These are phyloP conservation scores for Didymella arachidicola DNA, from an alignment of 2,329 filamentous ascomycete species.

Conservation along the genomic window DNA sequence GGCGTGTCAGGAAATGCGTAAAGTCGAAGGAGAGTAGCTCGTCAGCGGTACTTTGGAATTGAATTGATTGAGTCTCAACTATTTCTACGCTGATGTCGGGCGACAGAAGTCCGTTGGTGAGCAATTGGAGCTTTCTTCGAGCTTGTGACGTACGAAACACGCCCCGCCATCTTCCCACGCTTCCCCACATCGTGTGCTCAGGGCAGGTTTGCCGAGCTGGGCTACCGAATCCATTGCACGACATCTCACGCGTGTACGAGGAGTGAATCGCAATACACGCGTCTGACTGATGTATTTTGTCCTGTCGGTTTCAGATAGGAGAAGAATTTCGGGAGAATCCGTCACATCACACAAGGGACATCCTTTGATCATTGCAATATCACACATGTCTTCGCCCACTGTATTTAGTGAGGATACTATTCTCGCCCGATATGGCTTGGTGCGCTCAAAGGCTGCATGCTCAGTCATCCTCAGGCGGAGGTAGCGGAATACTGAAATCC, in stretches of 20 bases:
- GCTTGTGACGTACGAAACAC: slow-evolving; percentile 10
- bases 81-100: slow-evolving; percentile 17
- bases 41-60: not conserved
- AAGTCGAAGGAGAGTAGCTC: not conserved
- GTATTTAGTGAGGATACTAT: not conserved
- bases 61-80: slow-evolving; percentile 1
- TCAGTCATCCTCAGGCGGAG: slow-evolving; percentile 34
- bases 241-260: not conserved
- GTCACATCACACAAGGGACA: not conserved
- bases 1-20: too few species aligned
- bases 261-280: not conserved
- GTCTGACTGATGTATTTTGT: not conserved
- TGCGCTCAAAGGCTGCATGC: not conserved
- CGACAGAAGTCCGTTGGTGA: slow-evolving; percentile 18
- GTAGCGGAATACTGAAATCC: slow-evolving; percentile 45
- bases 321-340: not conserved
- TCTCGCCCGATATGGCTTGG: not conserved
- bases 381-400: not conserved
- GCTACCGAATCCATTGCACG: not conserved
- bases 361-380: not conserved
- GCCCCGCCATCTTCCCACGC: slow-evolving; percentile 11
- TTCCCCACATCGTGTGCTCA: not conserved
- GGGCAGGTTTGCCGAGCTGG: slow-evolving; percentile 14
- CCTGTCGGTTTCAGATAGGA: not conserved
- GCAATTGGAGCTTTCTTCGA: slow-evolving; percentile 9